Percentiles rank a stretch among this genome's conserved stretches.
Evolutionary conservation across 140 eudicot species (phyloP).

Genomic region (Anethum foeniculum): DNA sequence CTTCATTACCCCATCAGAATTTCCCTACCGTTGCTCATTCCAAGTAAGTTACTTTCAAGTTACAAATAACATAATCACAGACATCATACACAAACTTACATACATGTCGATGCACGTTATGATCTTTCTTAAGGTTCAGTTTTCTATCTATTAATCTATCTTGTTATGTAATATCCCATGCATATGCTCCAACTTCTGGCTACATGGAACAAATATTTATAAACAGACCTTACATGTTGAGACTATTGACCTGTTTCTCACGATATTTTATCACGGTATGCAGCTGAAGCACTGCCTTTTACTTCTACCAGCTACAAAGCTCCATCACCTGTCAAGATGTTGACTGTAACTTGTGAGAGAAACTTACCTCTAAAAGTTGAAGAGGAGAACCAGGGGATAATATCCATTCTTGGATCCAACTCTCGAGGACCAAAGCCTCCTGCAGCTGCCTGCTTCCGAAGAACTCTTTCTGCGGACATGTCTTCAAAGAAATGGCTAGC

Average conservation of each 20-base stretch:
- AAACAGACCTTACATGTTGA: background rate
- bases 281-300: constrained; percentile 7
- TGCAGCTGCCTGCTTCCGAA: constrained; percentile 35
- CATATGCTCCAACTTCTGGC: background rate
- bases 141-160: background rate
- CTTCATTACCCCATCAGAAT: background rate
- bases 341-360: background rate
- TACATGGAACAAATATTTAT: background rate
- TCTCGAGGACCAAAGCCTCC: constrained; percentile 14
- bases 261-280: constrained; percentile 4
- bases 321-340: constrained; percentile 9
- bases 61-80: background rate
- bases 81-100: background rate
- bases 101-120: background rate
- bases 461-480: constrained; percentile 65
- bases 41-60: background rate
- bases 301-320: background rate
- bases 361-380: constrained; percentile 1
- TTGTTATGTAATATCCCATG: background rate
- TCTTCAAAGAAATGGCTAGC: constrained; percentile 49
- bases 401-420: constrained; percentile 57
- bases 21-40: background rate
- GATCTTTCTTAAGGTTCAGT: background rate
- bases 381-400: constrained; percentile 47
- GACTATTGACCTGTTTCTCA: background rate